Evolutionary conservation across 2,329 filamentous ascomycete genomes (phyloP).

Genomic region (Stemphylium vesicarium): DNA sequence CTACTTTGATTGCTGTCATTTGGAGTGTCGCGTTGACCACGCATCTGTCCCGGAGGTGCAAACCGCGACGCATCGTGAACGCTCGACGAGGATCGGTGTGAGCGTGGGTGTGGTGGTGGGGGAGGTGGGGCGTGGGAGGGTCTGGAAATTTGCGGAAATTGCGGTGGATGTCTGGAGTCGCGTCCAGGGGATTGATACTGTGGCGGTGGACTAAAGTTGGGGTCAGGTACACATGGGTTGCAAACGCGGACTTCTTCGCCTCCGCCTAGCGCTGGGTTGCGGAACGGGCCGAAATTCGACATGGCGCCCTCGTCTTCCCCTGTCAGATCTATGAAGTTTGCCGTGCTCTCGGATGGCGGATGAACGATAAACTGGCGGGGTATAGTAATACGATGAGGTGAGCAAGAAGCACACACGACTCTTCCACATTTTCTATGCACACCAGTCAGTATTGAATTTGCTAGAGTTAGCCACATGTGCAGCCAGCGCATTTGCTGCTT

Average conservation of each 20-base stretch:
- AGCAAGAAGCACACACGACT: conserved; percentile 88
- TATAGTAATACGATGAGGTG: conserved; percentile 93
- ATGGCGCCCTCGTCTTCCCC: conserved; percentile 43
- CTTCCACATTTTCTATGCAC: conserved; percentile 79
- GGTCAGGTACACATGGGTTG: conserved; percentile 76
- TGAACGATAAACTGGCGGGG: conserved; percentile 91
- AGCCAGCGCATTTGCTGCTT: neutral
- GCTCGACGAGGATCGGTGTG: conserved; percentile 30
- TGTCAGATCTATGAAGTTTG: conserved; percentile 54
- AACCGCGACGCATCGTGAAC: conserved; percentile 27
- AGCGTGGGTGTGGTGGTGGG: conserved; percentile 22
- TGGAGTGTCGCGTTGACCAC: conserved; percentile 27
- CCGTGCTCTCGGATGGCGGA: conserved; percentile 54
- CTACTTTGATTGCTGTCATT: conserved; percentile 26
- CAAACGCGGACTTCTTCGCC: conserved; percentile 73
- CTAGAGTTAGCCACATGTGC: neutral
- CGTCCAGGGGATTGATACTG: conserved; percentile 40
- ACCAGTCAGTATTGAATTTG: neutral
- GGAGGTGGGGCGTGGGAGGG: conserved; percentile 15
- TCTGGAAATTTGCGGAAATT: conserved; percentile 11
- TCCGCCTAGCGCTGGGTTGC: conserved; percentile 63
- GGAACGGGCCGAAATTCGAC: conserved; percentile 36
- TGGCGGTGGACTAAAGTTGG: conserved; percentile 66
- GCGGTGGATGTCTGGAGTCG: conserved; percentile 3
- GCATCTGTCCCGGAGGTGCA: conserved; percentile 24